phyloP scores from a whole-genome alignment of 164 flowering plant genomes.

The Vitis vinifera region ASM3070453v1 NC_081806.1:1643501-1644000 shows the following conservation, averaged over 20 bases:
- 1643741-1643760: background rate
- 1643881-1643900: too few relatives aligned
- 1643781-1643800: background rate
- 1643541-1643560: background rate
- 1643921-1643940: too few relatives aligned
- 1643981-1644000: too few relatives aligned
- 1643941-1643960: too few relatives aligned
- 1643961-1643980: too few relatives aligned
- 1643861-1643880: too few relatives aligned
- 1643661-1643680: background rate
- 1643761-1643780: background rate
- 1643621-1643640: background rate
- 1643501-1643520: background rate
- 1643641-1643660: background rate
- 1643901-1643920: too few relatives aligned
- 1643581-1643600: background rate
- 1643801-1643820: background rate
- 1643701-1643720: too few relatives aligned
- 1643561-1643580: background rate
- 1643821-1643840: too few relatives aligned
- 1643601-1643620: background rate
- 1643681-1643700: background rate
- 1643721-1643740: too few relatives aligned
- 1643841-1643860: too few relatives aligned
- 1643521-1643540: background rate